Evolutionary conservation across 495 filamentous ascomycete species (phyloP), one percentile per base, ranked within the genome.

Genomic region (Tuber brumale): DNA sequence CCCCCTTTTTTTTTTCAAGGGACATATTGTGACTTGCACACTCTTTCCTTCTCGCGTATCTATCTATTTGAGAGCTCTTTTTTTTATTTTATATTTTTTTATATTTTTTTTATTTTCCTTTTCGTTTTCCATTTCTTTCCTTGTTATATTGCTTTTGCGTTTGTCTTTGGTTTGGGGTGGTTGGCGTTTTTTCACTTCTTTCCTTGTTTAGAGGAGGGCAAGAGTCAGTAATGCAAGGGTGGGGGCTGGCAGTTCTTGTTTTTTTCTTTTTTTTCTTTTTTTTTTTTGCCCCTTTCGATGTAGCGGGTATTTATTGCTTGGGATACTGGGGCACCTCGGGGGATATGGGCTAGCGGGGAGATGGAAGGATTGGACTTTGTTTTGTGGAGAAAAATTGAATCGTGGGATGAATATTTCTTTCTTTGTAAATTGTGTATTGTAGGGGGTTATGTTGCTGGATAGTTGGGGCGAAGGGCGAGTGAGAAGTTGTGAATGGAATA

Each of bases 131-230:
- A 37, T 77, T 72, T 31, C 41, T 42, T 10, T 10, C 8, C 42
- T 77, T 77, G 45, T 66, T 72, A 69, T 70, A 70, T 69, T 78
- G 71, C 48, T 74, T 75, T 76, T 51, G 74, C 75, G 76, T 71
- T 76, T n/a, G 74, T 70, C 74, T 69, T 46, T 76, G 76, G 76
- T 71, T 77, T 74, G 76, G 76, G 74, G 74, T 77, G 76, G 57
- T 51, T 77, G 76, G 76, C 76, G 76, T 77, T 77, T 74, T 76
- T 76, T 77, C 37, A 66, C 43, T 45, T 70, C 19, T 70, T 46
- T 76, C 76, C 75, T 27, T 77, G 37, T 71, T 57, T 77, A 21
- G 43, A 43, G 21, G 9, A 10, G 61, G 41, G 16, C 12, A 1
- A 66, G 27, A 35, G 57, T 35, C 14, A 31, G 48, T 27, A 8